Percentiles rank a stretch among this genome's conserved stretches.
phyloP scores from a whole-genome alignment of 2,329 filamentous ascomycete genomes.

The Fusarium tjaetaba region DNA sequence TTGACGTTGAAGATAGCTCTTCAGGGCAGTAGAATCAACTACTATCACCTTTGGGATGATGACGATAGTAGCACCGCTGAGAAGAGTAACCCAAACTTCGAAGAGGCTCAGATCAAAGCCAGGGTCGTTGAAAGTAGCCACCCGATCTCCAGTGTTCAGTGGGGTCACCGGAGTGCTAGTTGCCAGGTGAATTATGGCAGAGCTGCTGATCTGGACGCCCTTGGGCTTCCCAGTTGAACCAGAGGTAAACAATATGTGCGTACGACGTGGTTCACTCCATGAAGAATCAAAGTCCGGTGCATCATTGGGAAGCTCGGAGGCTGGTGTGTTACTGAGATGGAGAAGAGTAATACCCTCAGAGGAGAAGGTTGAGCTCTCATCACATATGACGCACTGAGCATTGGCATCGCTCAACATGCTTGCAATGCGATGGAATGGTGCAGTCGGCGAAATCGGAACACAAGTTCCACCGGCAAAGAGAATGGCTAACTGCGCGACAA shows the following conservation, averaged over 20 bases:
- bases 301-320: accelerated
- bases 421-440: background rate
- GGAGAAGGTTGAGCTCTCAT: background rate
- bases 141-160: background rate
- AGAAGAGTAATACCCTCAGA: background rate
- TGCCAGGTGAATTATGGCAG: background rate
- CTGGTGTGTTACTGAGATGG: background rate
- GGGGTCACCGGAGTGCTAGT: background rate
- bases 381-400: background rate
- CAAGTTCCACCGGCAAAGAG: background rate
- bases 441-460: background rate
- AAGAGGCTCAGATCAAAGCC: background rate
- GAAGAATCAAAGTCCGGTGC: background rate
- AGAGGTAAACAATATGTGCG: background rate
- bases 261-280: background rate
- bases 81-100: background rate
- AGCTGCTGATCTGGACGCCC: background rate
- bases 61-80: background rate
- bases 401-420: background rate
- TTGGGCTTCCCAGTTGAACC: background rate
- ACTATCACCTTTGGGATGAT: background rate
- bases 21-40: background rate
- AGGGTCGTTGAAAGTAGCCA: background rate
- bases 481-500: background rate
- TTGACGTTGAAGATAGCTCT: background rate